A percentile compares a stretch with the other conserved stretches of the same genome.
Conservation (phyloP, 1,284 basidiomycete species). For the Earliella scabrosa region DNA sequence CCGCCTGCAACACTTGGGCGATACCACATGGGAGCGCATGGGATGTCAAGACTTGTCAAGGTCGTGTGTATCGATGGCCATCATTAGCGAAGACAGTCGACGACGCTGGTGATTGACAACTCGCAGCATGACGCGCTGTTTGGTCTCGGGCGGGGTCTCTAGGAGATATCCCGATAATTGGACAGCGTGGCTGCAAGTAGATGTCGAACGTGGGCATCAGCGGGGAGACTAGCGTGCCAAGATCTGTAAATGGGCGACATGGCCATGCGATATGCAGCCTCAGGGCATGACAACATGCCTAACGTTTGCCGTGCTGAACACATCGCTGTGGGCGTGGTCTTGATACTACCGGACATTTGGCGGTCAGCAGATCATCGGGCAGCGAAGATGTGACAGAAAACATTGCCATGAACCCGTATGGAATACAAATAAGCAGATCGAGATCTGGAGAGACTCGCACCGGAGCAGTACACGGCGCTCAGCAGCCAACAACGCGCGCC, state of each 20-base stretch:
- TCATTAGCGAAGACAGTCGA: too few species aligned
- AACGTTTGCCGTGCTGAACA: too few species aligned
- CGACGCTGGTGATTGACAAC: neutral
- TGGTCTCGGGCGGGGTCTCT: neutral
- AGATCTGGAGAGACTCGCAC: slow-evolving; percentile 21
- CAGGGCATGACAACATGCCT: neutral
- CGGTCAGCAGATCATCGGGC: slow-evolving; percentile 1
- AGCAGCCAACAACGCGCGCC: neutral
- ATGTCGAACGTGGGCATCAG: neutral
- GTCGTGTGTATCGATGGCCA: neutral
- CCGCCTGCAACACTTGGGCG: neutral
- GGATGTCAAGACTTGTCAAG: neutral
- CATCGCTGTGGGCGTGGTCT: neutral
- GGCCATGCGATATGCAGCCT: neutral
- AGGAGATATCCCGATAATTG: neutral
- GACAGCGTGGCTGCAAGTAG: neutral
- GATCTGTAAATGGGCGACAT: neutral
- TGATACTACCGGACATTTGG: neutral
- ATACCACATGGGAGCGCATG: neutral
- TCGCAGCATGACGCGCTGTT: neutral
- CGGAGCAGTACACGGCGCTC: slow-evolving; percentile 5
- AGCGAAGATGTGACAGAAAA: neutral
- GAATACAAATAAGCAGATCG: slow-evolving; percentile 19
- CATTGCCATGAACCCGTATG: slow-evolving; percentile 8
- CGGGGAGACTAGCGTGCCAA: neutral